Base-by-base conservation (phyloP, 495 filamentous ascomycete genomes). In the Ramalina intermedia region DNA sequence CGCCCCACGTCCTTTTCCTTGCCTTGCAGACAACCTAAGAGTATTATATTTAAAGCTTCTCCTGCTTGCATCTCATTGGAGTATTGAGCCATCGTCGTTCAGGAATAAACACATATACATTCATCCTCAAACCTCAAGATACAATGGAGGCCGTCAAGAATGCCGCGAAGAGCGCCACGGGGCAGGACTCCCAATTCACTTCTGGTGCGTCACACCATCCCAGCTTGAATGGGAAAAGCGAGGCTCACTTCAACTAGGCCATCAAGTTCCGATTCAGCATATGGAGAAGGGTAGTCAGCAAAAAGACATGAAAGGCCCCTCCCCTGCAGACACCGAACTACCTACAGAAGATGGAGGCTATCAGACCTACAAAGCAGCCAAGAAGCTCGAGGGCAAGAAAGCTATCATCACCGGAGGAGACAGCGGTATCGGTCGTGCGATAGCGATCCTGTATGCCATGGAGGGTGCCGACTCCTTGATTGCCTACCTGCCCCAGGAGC, bases 361-460 rank as follows among this genome's bases (percentile, higher is more conserved):
- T 63, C 77, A 84, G 55, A 76, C 72, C 46, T 91, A 91, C 67
- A 80, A 79, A 63, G 76, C 85, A 12, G 83, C 87, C 11, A 81
- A 79, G 36, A 94, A 94, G 65, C 73, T 91, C 2, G 57, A 68
- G 49, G 81, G 76, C 51, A 85, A 83, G 62, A 81, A 78, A 20
- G 84, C 84, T 20, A 63, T 91, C 33, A 91, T 91, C 55, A 89
- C 85, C 1, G 85, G 85, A 14, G 87, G 86, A 13, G 85, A 91
- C 60, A 82, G 76, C 6, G 85, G 86, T 14, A 91, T 91, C 56
- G 85, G 87, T 14, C 80, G 85, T 7, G 80, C 85, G 0, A 75
- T 81, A 14, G 83, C 85, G 0, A 78, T 90, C 14, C 69, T 93
- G 0, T 90, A 80, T 49, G 85, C 86, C 17, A 81, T 87, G 77